Base-by-base conservation (phyloP, 768 basidiomycete species). In the Suillus subalutaceus region DNA sequence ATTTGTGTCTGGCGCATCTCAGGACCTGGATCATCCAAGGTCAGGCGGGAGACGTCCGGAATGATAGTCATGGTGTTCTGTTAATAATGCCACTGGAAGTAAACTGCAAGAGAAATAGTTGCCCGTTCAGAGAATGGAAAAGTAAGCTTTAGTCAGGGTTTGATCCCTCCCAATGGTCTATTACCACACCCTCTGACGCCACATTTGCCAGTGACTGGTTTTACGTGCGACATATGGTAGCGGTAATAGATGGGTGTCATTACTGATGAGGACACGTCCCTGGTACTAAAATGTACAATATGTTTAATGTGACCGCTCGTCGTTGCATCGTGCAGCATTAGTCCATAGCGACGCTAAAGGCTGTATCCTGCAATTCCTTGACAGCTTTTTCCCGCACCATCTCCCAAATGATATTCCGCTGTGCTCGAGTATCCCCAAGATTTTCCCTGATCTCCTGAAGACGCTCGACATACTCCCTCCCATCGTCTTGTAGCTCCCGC, bases 401-500 rank as follows among this genome's bases (percentile, higher is more conserved):
- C 65, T 88, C 84, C 94, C 94, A 96, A 23, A 95, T 83, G 12
- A 83, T 81, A 72, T 90, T 84, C 63, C 93, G 82, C 73, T 93
- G 91, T 2, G 85, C 84, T 63, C 88, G 81, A 38, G 91, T 85
- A 69, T 91, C 89, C 6, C 94, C 94, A 64, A 95, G 75, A 3
- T 88, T 87, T 69, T 95, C 92, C 63, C 94, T 79, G 63, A 96
- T 92, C 74, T 96, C 94, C 71, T 91, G 86, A 63, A 96, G 77
- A 35, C 93, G 85, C 72, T 94, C 93, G 6, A 91, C 88, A 72
- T 95, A 96, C 76, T 95, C 94, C 55, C 92, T 82, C 6, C 90
- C 91, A 70, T 96, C 94, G 72, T 95, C 94, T 69, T 92, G 90
- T 26, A 96, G 80, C 70, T 96, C 94, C 62, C 90, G 86, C 62